These are phyloP conservation scores for Purpureocillium takamizusanense DNA, from an alignment of 2,329 filamentous ascomycete species.

Conservation along the genomic window DNA sequence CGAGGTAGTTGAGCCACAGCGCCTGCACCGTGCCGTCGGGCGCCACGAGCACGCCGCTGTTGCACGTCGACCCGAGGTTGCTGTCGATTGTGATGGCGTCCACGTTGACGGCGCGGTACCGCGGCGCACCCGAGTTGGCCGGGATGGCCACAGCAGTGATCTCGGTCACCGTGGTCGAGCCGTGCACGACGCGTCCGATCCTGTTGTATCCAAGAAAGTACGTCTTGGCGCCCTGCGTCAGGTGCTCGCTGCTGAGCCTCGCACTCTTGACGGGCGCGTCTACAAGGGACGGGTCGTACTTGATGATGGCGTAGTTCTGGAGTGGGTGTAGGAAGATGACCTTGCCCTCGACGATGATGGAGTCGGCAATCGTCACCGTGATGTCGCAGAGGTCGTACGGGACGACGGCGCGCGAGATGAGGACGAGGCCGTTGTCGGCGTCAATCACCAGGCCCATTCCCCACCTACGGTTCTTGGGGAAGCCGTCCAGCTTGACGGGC, in stretches of 20 bases:
- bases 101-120: constrained; percentile 90
- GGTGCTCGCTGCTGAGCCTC: constrained; percentile 67
- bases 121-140: constrained; percentile 80
- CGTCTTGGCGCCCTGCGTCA: constrained; percentile 88
- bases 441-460: constrained; percentile 97
- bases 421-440: constrained; percentile 87
- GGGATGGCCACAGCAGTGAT: constrained; percentile 96
- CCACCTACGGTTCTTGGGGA: constrained; percentile 86
- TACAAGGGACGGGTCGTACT: constrained; percentile 91
- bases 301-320: constrained; percentile 92
- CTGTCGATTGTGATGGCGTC: constrained; percentile 97
- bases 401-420: constrained; percentile 89
- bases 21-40: constrained; percentile 91
- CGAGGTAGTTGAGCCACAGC: constrained; percentile 93
- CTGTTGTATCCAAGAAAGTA: constrained; percentile 99
- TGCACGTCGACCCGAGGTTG: constrained; percentile 81
- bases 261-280: constrained; percentile 88
- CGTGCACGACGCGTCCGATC: constrained; percentile 86
- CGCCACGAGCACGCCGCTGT: constrained; percentile 83
- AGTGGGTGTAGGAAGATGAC: constrained; percentile 93
- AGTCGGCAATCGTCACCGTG: constrained; percentile 91
- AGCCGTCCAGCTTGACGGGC: constrained; percentile 96
- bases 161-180: constrained; percentile 90
- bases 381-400: constrained; percentile 97
- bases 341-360: constrained; percentile 87